A percentile compares a stretch with the other conserved stretches of the same genome.
Evolutionary conservation across 768 basidiomycete species (phyloP).

Genomic region (Hemileccinum rubropunctum): DNA sequence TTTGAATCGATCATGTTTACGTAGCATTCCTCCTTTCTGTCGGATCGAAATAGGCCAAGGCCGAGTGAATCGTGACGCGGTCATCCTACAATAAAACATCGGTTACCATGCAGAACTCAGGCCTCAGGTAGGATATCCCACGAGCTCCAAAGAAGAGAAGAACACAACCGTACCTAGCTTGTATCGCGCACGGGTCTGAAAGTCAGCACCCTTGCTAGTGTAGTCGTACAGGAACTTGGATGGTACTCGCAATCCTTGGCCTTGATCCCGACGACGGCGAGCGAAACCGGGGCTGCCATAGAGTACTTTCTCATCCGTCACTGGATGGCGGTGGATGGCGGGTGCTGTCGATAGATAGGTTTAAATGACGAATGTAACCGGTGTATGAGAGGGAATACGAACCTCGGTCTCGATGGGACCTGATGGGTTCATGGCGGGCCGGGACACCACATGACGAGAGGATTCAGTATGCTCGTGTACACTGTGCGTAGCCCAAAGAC

Average conservation of each 20-base stretch:
- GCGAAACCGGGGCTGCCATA: conserved; percentile 60
- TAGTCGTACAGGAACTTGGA: conserved; percentile 53
- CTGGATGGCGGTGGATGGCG: conserved; percentile 56
- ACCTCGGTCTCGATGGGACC: conserved; percentile 45
- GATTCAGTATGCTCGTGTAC: conserved; percentile 51
- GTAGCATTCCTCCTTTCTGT: conserved; percentile 37
- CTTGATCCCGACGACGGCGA: conserved; percentile 51
- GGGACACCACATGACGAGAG: conserved; percentile 42
- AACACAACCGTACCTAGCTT: conserved; percentile 54
- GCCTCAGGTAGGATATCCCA: not conserved
- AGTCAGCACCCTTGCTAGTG: conserved; percentile 48
- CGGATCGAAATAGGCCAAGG: conserved; percentile 38
- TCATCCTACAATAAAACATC: conserved; percentile 34
- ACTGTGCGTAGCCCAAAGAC: conserved; percentile 54
- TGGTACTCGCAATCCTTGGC: conserved; percentile 50
- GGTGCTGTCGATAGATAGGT: conserved; percentile 36
- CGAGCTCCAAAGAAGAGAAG: conserved; percentile 19
- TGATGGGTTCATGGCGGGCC: conserved; percentile 49
- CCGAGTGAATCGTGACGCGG: conserved; percentile 47
- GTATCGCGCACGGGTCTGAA: conserved; percentile 49
- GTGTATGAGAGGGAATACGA: not conserved
- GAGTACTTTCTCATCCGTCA: conserved; percentile 60
- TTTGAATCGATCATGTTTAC: not conserved
- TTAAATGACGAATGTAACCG: too few relatives aligned
- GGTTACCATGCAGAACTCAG: too few relatives aligned